These are phyloP conservation scores for Corynespora cassiicola DNA, from an alignment of 2,329 filamentous ascomycete genomes.

Conservation along the genomic window DNA sequence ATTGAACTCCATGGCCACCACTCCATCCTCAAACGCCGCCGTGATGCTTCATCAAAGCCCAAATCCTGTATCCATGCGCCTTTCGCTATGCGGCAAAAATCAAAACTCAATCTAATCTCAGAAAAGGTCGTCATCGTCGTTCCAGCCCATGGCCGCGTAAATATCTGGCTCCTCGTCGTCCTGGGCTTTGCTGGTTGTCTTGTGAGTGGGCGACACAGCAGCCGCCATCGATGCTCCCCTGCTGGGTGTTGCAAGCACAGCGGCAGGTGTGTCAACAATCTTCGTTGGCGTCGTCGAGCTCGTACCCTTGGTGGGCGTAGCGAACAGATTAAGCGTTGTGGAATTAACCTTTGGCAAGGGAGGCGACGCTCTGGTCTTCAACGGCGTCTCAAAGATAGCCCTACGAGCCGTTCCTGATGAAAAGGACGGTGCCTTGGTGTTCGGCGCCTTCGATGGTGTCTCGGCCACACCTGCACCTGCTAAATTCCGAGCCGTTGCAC, in stretches of 20 bases:
- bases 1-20: no score
- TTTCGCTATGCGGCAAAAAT: constrained; percentile 41
- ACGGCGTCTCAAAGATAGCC: constrained; percentile 41
- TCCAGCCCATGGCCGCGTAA: constrained; percentile 55
- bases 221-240: constrained; percentile 13
- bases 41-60: constrained; percentile 18
- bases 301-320: constrained; percentile 30
- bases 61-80: constrained; percentile 21
- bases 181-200: neutral
- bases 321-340: constrained; percentile 25
- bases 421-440: constrained; percentile 31
- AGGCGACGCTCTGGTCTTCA: constrained; percentile 22
- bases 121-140: constrained; percentile 46
- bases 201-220: constrained; percentile 1
- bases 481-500: constrained; percentile 35
- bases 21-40: no score
- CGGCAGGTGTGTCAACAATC: constrained; percentile 11
- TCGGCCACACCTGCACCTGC: constrained; percentile 44
- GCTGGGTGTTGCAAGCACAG: constrained; percentile 25
- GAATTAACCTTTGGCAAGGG: neutral
- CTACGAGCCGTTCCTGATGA: constrained; percentile 29
- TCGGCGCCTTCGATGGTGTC: constrained; percentile 50
- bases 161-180: constrained; percentile 35
- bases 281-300: constrained; percentile 16
- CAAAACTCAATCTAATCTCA: constrained; percentile 10